phyloP scores from a whole-genome alignment of 805 yeast genomes.

The Torulaspora gathmanii region DNA sequence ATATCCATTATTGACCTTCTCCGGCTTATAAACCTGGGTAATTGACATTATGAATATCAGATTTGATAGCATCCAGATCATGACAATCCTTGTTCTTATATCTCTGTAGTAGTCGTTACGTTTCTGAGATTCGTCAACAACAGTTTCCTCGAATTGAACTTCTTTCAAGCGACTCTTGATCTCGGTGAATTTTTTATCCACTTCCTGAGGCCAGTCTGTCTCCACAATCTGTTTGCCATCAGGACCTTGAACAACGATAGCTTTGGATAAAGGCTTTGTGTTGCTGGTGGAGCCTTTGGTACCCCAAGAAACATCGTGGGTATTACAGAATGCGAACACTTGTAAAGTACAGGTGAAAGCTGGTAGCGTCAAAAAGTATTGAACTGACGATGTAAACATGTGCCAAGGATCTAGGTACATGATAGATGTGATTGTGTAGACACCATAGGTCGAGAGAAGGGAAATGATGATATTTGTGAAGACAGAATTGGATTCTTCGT shows the following conservation, averaged over 20 bases:
- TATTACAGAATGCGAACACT: constrained; percentile 94
- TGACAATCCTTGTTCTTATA: constrained; percentile 91
- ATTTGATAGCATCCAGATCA: constrained; percentile 86
- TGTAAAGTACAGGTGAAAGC: constrained; percentile 89
- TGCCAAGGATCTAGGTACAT: constrained; percentile 97
- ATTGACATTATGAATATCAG: constrained; percentile 79
- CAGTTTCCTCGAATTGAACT: constrained; percentile 29
- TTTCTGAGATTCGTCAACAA: constrained; percentile 30
- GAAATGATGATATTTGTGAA: constrained; percentile 79
- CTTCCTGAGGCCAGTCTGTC: constrained; percentile 40
- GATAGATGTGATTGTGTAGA: constrained; percentile 76
- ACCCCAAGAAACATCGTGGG: constrained; percentile 94
- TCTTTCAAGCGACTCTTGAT: constrained; percentile 38
- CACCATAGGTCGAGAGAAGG: constrained; percentile 83
- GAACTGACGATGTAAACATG: constrained; percentile 76
- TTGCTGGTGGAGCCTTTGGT: constrained; percentile 89
- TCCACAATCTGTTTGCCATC: constrained; percentile 81
- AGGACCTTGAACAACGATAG: constrained; percentile 73
- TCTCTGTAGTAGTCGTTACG: constrained; percentile 89
- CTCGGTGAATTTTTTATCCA: constrained; percentile 36
- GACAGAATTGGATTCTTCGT: constrained; percentile 41
- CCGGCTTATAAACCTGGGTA: constrained; percentile 72
- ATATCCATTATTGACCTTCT: constrained; percentile 65
- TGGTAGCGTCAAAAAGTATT: constrained; percentile 85
- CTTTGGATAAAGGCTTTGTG: constrained; percentile 67